These are phyloP conservation scores for Sporothrix brunneoviolacea DNA, from an alignment of 2,329 filamentous ascomycete species.

Conservation along the genomic window DNA sequence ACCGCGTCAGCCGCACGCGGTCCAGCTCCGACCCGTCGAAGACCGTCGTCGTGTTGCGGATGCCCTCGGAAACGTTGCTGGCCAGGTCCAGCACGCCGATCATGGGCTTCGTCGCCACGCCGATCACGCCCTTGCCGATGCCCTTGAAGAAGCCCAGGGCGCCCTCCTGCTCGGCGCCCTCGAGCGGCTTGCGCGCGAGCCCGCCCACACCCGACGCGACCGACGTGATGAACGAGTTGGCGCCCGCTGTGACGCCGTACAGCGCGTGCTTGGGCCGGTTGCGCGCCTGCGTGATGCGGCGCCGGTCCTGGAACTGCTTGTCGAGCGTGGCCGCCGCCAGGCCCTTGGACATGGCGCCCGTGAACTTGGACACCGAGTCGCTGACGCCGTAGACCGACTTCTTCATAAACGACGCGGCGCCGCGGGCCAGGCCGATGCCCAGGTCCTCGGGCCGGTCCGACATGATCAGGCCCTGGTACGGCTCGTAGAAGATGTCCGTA, in stretches of 20 bases:
- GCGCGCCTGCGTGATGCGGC: conserved; percentile 84
- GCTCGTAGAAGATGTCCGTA: conserved; percentile 97
- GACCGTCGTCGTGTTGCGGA: conserved; percentile 96
- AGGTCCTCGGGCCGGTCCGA: conserved; percentile 93
- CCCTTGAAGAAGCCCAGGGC: conserved; percentile 94
- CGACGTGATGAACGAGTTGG: conserved; percentile 89
- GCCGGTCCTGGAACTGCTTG: conserved; percentile 96
- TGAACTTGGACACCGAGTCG: conserved; percentile 96
- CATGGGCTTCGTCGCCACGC: conserved; percentile 92
- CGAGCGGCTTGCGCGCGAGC: conserved; percentile 83
- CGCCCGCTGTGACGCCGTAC: conserved; percentile 91
- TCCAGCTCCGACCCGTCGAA: conserved; percentile 94
- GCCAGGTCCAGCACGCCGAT: conserved; percentile 96
- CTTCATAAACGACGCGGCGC: conserved; percentile 94
- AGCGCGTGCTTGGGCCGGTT: conserved; percentile 96
- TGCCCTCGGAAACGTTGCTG: conserved; percentile 93
- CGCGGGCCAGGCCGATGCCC: conserved; percentile 90
- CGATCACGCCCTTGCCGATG: conserved; percentile 88
- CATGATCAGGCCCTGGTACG: conserved; percentile 92
- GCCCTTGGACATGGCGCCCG: conserved; percentile 93
- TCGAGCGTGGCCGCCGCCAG: conserved; percentile 91
- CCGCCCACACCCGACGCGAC: conserved; percentile 91
- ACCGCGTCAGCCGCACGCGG: conserved; percentile 85
- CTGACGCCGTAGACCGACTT: conserved; percentile 97
- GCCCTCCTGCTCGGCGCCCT: conserved; percentile 94